Evolutionary conservation across 257 asterid species (phyloP).

Genomic region (Linderniella brevidens): DNA sequence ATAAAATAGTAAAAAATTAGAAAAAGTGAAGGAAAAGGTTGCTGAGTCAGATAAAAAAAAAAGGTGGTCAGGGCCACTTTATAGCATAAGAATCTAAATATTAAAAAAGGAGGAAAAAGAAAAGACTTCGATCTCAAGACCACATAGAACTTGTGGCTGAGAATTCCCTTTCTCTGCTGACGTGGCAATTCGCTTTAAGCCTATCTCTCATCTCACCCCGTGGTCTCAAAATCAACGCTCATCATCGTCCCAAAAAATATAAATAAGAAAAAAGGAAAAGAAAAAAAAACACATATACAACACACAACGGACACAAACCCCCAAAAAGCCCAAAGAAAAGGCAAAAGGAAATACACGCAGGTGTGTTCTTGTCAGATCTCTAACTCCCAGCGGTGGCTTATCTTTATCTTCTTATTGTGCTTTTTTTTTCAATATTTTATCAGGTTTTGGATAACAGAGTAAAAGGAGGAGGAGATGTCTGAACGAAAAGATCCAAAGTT

Average conservation of each 20-base stretch:
- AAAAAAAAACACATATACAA: conserved; percentile 14
- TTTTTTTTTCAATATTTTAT: conserved; percentile 1
- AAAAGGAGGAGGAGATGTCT: conserved; percentile 30
- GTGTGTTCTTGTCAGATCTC: conserved; percentile 54
- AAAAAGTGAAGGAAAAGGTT: conserved; percentile 2
- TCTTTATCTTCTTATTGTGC: conserved; percentile 1
- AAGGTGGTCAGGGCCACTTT: conserved; percentile 15
- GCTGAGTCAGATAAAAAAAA: conserved; percentile 30
- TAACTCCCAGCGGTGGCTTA: conserved; percentile 13
- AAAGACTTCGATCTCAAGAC: conserved; percentile 30
- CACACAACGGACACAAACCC: neutral
- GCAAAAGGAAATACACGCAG: conserved; percentile 5
- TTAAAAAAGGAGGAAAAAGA: conserved; percentile 20
- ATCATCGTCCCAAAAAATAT: conserved; percentile 9
- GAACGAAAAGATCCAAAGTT: conserved; percentile 69
- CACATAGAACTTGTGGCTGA: conserved; percentile 76
- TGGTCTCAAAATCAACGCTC: conserved; percentile 9
- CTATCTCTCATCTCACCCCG: conserved; percentile 16
- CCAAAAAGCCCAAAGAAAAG: too few species aligned
- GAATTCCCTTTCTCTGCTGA: conserved; percentile 24
- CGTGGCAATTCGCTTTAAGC: conserved; percentile 30
- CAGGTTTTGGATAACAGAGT: conserved; percentile 7
- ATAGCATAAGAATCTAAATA: conserved; percentile 24
- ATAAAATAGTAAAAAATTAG: conserved; percentile 1
- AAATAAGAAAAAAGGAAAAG: neutral